Percentiles rank a stretch among this genome's conserved stretches.
Conservation (phyloP, 306 rosid genomes). For the Inga leiocalycina region DNA sequence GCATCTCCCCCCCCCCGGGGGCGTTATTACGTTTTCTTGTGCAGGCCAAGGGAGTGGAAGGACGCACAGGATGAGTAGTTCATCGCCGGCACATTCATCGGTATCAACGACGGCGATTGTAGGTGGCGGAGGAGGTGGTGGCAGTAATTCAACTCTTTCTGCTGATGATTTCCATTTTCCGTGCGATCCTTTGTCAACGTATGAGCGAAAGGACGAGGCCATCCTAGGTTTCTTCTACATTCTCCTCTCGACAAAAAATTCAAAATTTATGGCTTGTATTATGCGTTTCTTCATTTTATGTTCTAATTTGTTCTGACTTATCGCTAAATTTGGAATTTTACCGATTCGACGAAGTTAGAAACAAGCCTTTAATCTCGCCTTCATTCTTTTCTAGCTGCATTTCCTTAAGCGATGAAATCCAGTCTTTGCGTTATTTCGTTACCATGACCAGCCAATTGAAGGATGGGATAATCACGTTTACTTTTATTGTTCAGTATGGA, state of each 20-base stretch:
- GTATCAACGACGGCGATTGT: slow-evolving; percentile 68
- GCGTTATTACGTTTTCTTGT: not conserved
- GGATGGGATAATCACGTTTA: too few species aligned
- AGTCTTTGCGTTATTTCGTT: not conserved
- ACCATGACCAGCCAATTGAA: not conserved
- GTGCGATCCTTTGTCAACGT: slow-evolving; percentile 60
- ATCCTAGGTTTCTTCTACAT: slow-evolving; percentile 57
- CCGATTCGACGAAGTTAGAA: not conserved
- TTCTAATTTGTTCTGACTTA: not conserved
- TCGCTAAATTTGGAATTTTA: not conserved
- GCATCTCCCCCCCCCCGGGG: not conserved
- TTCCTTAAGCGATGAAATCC: too few species aligned
- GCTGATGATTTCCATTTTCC: slow-evolving; percentile 68
- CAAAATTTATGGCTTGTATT: not conserved
- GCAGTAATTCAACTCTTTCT: slow-evolving; percentile 56
- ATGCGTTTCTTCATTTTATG: not conserved
- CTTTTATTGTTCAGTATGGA: not conserved
- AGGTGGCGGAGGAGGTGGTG: slow-evolving; percentile 60
- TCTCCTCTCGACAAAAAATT: not conserved
- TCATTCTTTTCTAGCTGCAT: too few species aligned
- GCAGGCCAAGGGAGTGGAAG: not conserved
- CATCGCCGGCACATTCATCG: slow-evolving; percentile 87
- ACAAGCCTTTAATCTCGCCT: not conserved
- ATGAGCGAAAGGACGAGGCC: slow-evolving; percentile 82
- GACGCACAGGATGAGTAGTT: slow-evolving; percentile 50